Conservation (phyloP, 768 basidiomycete species). For the Mycena maculata region DNA sequence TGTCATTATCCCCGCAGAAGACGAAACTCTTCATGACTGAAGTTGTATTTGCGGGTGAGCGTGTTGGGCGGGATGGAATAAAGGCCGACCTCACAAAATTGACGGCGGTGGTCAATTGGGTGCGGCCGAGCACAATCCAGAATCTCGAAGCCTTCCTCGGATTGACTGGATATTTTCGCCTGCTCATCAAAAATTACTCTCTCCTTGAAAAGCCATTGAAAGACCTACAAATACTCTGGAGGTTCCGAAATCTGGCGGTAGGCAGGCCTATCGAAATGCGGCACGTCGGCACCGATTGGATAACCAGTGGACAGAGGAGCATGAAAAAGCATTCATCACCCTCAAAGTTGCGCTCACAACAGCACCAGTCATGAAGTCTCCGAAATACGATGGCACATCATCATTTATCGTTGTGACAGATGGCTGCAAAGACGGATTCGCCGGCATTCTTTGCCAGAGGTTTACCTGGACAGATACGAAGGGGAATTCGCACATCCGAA, state of each 20-base stretch:
- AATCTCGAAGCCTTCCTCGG: conserved; percentile 49
- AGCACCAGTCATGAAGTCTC: conserved; percentile 35
- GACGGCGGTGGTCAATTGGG: conserved; percentile 51
- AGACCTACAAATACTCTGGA: conserved; percentile 38
- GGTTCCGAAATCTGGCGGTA: conserved; percentile 5
- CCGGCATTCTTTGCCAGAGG: conserved; percentile 39
- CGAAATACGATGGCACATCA: conserved; percentile 40
- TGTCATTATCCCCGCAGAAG: conserved; percentile 53
- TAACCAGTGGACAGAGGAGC: conserved; percentile 30
- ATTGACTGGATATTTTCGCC: conserved; percentile 47
- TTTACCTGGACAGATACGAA: conserved; percentile 23
- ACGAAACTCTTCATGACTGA: conserved; percentile 49
- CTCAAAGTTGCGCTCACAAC: conserved; percentile 40
- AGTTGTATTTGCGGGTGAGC: conserved; percentile 49
- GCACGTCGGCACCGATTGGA: conserved; percentile 13
- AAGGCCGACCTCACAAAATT: conserved; percentile 50
- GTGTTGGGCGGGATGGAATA: conserved; percentile 47
- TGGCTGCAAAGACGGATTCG: conserved; percentile 45
- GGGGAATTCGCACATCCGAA: conserved; percentile 28
- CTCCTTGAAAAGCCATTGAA: conserved; percentile 45
- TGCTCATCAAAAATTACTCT: conserved; percentile 49
- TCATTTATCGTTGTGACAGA: conserved; percentile 47
- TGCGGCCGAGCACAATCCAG: conserved; percentile 39
- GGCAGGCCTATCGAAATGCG: conserved; percentile 13
- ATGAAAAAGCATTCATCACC: conserved; percentile 38